Conservation (phyloP, 2,329 filamentous ascomycete genomes). For the Sclerotinia glacialis region DNA sequence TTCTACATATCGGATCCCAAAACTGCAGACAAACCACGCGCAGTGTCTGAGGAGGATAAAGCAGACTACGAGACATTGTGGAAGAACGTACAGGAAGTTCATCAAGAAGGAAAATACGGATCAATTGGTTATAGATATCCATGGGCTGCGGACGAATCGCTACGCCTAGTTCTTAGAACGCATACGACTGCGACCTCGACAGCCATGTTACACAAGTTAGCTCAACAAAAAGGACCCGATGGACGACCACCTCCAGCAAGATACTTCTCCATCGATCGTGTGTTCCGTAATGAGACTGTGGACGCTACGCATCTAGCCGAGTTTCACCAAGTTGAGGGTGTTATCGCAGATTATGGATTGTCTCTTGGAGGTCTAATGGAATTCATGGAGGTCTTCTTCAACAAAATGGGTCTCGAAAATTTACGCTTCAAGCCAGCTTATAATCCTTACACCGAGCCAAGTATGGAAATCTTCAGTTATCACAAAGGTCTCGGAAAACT, state of each 20-base stretch:
- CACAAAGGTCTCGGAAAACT: constrained; percentile 86
- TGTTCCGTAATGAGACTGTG: constrained; percentile 97
- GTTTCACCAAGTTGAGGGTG: constrained; percentile 98
- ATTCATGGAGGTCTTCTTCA: constrained; percentile 95
- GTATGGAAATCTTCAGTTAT: constrained; percentile 97
- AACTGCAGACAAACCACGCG: constrained; percentile 65
- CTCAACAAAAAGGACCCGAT: constrained; percentile 73
- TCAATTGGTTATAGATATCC: constrained; percentile 96
- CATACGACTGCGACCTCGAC: constrained; percentile 93
- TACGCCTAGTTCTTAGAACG: constrained; percentile 85
- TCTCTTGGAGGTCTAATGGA: constrained; percentile 90
- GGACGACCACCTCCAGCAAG: constrained; percentile 67
- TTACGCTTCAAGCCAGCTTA: constrained; percentile 97
- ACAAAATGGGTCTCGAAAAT: constrained; percentile 84
- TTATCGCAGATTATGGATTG: constrained; percentile 93
- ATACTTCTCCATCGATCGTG: constrained; percentile 97
- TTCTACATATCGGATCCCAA: constrained; percentile 96
- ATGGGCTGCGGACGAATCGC: constrained; percentile 83
- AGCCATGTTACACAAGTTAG: constrained; percentile 86
- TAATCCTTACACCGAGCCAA: constrained; percentile 92
- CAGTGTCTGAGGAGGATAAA: constrained; percentile 53
- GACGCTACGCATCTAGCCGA: constrained; percentile 96
- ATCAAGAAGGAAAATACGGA: constrained; percentile 87
- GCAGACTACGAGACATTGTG: constrained; percentile 81
- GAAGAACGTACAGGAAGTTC: constrained; percentile 81